Evolutionary conservation across 2,329 filamentous ascomycete genomes (phyloP).

Genomic region (Cadophora sp.): DNA sequence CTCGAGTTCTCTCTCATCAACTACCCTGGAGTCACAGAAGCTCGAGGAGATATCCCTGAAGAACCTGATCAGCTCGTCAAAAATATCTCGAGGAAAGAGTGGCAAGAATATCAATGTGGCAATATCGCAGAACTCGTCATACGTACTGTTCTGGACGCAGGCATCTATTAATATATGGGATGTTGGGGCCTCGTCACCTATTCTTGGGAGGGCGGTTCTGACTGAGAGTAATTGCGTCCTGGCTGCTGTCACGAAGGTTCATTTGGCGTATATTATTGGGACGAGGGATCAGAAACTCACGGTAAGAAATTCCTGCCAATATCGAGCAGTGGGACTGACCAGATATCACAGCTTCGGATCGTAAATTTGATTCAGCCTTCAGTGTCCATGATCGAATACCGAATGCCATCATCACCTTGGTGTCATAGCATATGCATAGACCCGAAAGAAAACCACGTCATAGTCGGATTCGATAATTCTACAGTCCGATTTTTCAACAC

Average conservation of each 20-base stretch:
- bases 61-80: slow-evolving; percentile 43
- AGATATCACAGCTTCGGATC: slow-evolving; percentile 46
- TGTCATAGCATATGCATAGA: slow-evolving; percentile 50
- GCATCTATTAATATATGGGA: slow-evolving; percentile 50
- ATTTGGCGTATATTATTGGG: slow-evolving; percentile 50
- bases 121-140: slow-evolving; percentile 49
- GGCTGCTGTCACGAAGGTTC: slow-evolving; percentile 47
- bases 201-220: slow-evolving; percentile 44
- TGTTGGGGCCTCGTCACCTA: slow-evolving; percentile 47
- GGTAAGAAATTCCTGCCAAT: slow-evolving; percentile 38
- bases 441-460: slow-evolving; percentile 50
- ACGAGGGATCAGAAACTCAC: slow-evolving; percentile 51
- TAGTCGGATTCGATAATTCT: slow-evolving; percentile 50
- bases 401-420: slow-evolving; percentile 49
- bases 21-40: slow-evolving; percentile 45
- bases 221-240: slow-evolving; percentile 50
- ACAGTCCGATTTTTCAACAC: slow-evolving; percentile 51
- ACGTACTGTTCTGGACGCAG: slow-evolving; percentile 51
- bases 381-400: slow-evolving; percentile 47
- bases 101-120: slow-evolving; percentile 47
- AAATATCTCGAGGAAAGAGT: slow-evolving; percentile 43
- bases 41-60: slow-evolving; percentile 50
- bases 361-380: slow-evolving; percentile 47
- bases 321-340: background rate
- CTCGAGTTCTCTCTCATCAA: slow-evolving; percentile 49